Percentiles rank a stretch among this genome's conserved stretches.
Evolutionary conservation across 2,329 filamentous ascomycete species (phyloP).

Genomic region (Colletotrichum theobromicola): DNA sequence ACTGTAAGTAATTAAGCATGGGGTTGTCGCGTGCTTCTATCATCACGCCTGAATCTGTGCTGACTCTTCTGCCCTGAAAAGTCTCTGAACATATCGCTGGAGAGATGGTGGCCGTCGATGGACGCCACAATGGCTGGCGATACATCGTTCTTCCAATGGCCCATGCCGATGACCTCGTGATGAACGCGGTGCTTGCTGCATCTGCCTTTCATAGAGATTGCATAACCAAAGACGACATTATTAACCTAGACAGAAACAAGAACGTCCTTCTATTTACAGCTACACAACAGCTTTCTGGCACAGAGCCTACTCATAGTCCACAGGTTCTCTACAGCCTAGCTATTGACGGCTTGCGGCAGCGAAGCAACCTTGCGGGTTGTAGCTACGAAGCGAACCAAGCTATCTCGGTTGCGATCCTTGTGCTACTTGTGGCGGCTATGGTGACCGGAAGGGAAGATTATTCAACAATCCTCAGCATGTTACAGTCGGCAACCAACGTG

Average conservation of each 20-base stretch:
- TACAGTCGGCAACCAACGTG: not conserved
- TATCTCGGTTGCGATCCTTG: not conserved
- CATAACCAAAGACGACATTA: not conserved
- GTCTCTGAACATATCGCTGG: not conserved
- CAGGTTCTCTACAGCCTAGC: not conserved
- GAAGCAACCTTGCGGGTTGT: not conserved
- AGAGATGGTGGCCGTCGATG: not conserved
- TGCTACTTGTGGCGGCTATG: not conserved
- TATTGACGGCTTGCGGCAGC: not conserved
- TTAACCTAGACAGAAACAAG: not conserved
- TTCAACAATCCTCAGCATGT: not conserved
- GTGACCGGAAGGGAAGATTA: not conserved
- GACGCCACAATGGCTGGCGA: not conserved
- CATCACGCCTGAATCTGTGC: accelerated
- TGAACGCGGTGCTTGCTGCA: not conserved
- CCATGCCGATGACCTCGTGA: not conserved
- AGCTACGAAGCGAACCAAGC: not conserved
- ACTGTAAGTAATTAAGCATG: not conserved
- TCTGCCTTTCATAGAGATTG: not conserved
- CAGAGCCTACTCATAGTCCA: not conserved
- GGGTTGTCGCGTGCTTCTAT: not conserved
- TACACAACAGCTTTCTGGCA: not conserved
- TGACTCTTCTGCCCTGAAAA: not conserved
- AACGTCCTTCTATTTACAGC: not conserved
- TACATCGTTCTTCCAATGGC: not conserved